Percentiles rank a stretch among this genome's conserved stretches.
Conservation (phyloP, 371 early-diverging fungal species). For the Rhizopus delemar region DNA sequence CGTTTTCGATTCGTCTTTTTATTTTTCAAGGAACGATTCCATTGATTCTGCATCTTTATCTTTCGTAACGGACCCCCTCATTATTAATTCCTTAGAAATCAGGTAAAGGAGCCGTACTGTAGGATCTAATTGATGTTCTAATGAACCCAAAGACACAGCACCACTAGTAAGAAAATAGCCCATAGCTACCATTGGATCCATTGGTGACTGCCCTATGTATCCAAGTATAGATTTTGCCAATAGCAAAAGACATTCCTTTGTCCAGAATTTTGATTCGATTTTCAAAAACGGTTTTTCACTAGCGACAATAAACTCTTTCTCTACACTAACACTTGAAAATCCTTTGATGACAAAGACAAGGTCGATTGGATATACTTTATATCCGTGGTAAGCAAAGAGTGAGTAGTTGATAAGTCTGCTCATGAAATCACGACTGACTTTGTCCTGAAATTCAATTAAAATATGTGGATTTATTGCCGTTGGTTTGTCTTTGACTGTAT, state of each 20-base stretch:
- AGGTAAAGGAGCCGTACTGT: constrained; percentile 2
- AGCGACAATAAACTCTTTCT: constrained; percentile 14
- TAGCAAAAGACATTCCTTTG: constrained; percentile 11
- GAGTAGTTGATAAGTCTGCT: constrained; percentile 10
- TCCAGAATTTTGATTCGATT: constrained; percentile 18
- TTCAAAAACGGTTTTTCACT: constrained; percentile 11
- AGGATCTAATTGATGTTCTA: too few species aligned
- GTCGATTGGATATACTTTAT: constrained; percentile 14
- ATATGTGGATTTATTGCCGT: constrained; percentile 8
- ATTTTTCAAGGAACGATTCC: constrained; percentile 6
- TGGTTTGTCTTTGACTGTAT: constrained; percentile 6
- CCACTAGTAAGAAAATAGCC: constrained; percentile 1
- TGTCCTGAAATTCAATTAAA: constrained; percentile 13
- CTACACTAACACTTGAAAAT: constrained; percentile 14
- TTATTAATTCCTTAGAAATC: constrained; percentile 6
- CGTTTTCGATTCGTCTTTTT: too few species aligned
- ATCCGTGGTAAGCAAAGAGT: constrained; percentile 7
- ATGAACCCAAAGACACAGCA: too few species aligned
- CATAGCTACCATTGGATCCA: constrained; percentile 9
- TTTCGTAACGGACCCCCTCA: constrained; percentile 9
- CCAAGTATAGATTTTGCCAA: constrained; percentile 10
- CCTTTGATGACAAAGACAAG: constrained; percentile 16
- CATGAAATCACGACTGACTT: constrained; percentile 9
- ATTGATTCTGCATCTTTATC: constrained; percentile 10
- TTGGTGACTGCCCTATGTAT: neutral